Conservation (phyloP, 305 asterid genomes). For the Fraxinus platypoda region DNA sequence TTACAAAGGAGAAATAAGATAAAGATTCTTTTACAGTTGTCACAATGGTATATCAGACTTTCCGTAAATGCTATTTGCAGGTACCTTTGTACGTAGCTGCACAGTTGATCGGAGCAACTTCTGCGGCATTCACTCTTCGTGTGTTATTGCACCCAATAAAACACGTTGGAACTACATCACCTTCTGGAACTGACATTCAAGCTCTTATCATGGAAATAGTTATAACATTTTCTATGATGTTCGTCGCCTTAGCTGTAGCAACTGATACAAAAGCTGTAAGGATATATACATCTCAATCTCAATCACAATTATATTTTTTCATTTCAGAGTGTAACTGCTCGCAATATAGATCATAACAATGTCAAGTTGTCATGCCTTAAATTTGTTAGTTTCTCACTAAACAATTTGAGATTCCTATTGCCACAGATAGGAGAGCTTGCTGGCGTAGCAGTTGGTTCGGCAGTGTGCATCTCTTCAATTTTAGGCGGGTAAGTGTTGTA, state of each 20-base stretch:
- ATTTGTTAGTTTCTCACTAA: neutral
- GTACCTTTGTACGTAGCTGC: slow-evolving; percentile 70
- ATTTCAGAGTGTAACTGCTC: neutral
- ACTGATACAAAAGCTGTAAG: slow-evolving; percentile 92
- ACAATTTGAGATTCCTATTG: neutral
- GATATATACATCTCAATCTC: neutral
- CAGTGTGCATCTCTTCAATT: slow-evolving; percentile 87
- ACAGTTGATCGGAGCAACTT: slow-evolving; percentile 58
- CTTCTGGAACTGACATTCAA: slow-evolving; percentile 58
- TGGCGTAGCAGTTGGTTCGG: slow-evolving; percentile 85
- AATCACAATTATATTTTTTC: neutral
- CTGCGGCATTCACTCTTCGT: slow-evolving; percentile 56
- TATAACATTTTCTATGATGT: slow-evolving; percentile 85
- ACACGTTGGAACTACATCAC: slow-evolving; percentile 70
- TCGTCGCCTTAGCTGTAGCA: slow-evolving; percentile 77
- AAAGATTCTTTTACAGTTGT: neutral
- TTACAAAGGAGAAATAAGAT: neutral
- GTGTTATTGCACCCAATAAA: slow-evolving; percentile 60
- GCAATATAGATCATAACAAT: neutral
- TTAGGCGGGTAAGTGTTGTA: slow-evolving; percentile 60
- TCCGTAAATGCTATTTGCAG: slow-evolving; percentile 20
- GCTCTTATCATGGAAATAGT: slow-evolving; percentile 75
- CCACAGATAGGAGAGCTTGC: slow-evolving; percentile 83
- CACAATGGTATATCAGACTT: neutral
- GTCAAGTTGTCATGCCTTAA: neutral